Conservation (phyloP, 1,284 basidiomycete genomes). For the Ceratobasidium sp. region DNA sequence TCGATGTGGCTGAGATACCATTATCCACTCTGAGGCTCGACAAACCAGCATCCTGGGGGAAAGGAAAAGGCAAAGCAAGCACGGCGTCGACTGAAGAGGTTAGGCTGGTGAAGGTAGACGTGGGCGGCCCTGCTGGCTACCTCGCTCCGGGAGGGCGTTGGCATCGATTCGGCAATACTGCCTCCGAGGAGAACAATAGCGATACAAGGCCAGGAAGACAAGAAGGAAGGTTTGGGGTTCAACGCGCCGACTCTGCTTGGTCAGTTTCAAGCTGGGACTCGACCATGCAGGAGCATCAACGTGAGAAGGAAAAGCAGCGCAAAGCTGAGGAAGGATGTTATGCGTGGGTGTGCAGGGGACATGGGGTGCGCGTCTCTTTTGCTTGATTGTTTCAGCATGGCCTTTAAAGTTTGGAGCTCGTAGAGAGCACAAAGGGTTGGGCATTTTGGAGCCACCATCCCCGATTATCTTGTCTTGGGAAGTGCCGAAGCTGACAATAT, state of each 20-base stretch:
- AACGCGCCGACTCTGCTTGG: slow-evolving; percentile 36
- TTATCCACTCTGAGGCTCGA: slow-evolving; percentile 25
- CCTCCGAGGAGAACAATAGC: not conserved
- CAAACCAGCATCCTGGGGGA: slow-evolving; percentile 19
- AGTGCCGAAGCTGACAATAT: slow-evolving; percentile 21
- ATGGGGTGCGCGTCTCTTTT: slow-evolving; percentile 29
- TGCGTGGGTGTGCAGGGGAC: slow-evolving; percentile 33
- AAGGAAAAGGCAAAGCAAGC: slow-evolving; percentile 28
- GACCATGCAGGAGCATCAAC: slow-evolving; percentile 35
- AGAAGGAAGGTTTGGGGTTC: slow-evolving; percentile 12
- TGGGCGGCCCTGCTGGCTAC: slow-evolving; percentile 40
- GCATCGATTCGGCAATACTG: slow-evolving; percentile 29
- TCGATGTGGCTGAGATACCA: slow-evolving; percentile 37
- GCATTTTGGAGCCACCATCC: slow-evolving; percentile 10
- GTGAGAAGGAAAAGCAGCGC: slow-evolving; percentile 30
- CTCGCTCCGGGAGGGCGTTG: slow-evolving; percentile 38
- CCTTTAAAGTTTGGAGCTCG: slow-evolving; percentile 12
- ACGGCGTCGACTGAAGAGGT: slow-evolving; percentile 9
- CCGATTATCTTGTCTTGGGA: not conserved
- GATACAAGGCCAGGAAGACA: slow-evolving; percentile 4
- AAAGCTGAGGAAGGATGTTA: slow-evolving; percentile 40
- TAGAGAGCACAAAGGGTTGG: slow-evolving; percentile 8
- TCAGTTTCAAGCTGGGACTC: slow-evolving; percentile 41
- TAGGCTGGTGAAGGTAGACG: slow-evolving; percentile 36
- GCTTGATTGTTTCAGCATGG: slow-evolving; percentile 19